Evolutionary conservation across 441 rosid genomes (phyloP).

Genomic region (Aleurites moluccanus): DNA sequence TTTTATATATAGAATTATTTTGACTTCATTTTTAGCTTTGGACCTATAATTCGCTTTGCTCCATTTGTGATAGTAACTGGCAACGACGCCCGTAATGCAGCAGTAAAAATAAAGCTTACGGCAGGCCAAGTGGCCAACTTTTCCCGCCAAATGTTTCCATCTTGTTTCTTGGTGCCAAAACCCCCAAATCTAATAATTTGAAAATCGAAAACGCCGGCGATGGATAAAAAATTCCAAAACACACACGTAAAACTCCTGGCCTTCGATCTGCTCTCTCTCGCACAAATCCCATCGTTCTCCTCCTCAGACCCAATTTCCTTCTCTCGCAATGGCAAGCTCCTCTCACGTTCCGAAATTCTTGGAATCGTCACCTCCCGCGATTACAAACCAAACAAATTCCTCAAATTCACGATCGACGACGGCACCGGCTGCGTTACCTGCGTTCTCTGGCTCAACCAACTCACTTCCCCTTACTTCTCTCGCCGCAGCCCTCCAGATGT

Average conservation of each 20-base stretch:
- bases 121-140: background rate
- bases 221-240: conserved; percentile 43
- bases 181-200: background rate
- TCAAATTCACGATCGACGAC: conserved; percentile 71
- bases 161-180: background rate
- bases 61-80: too few relatives aligned
- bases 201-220: background rate
- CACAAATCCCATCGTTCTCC: conserved; percentile 32
- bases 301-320: conserved; percentile 37
- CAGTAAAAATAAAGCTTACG: background rate
- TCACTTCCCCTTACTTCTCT: conserved; percentile 51
- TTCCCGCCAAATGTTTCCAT: conserved; percentile 13
- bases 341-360: conserved; percentile 63
- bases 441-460: conserved; percentile 85
- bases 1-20: too few relatives aligned
- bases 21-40: too few relatives aligned
- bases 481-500: conserved; percentile 46
- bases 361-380: conserved; percentile 66
- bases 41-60: too few relatives aligned
- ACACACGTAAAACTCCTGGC: conserved; percentile 68
- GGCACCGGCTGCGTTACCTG: conserved; percentile 67
- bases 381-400: conserved; percentile 55
- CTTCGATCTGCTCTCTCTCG: conserved; percentile 56
- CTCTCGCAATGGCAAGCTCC: conserved; percentile 30
- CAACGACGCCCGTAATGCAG: background rate